Evolutionary conservation across 2,329 filamentous ascomycete genomes (phyloP), one percentile per base, ranked within the genome.

Genomic region (Sporothrix dimorphospora): DNA sequence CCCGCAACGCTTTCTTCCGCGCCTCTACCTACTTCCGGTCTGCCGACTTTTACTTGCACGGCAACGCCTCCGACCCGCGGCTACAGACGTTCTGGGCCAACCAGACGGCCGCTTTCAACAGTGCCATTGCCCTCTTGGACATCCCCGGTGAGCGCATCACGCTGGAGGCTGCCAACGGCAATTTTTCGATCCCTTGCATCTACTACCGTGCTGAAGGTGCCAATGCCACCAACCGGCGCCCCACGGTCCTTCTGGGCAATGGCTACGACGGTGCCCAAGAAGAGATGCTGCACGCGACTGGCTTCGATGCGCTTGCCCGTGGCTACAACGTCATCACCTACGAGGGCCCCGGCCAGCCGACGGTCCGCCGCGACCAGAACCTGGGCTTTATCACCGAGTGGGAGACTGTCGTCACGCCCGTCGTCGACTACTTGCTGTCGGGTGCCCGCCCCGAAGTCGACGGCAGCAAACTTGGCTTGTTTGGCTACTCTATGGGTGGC

Each of bases 281-380:
- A 70, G 83, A 85, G 14, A 77, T 81, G 21, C 81, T 81, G 70
- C 83, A 85, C 70, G 63, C 76, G 2, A 75, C 80, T 27, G 82
- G 79, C 11, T 75, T 76, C 14, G 74, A 80, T 0, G 80, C 79
- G 0, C 72, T 84, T 1, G 78, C 79, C 24, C 79, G 83, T 0
- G 84, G 84, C 1, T 83, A 78, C 75, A 84, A 85, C 69, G 78
- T 79, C 40, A 78, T 85, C 11, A 81, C 81, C 0, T 86, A 83
- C 73, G 84, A 86, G 61, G 84, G 84, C 0, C 84, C 84, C 0
- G 84, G 84, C 0, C 84, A 86, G 73, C 79, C 80, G 3, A 81
- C 78, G 0, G 80, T 83, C 1, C 80, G 81, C 11, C 80, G 84
- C 0, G 72, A 81, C 0, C 81, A 86, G 49, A 75, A 78, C 3